phyloP scores from a whole-genome alignment of 177 flowering plant genomes.

The Vitis hybrid region DNA sequence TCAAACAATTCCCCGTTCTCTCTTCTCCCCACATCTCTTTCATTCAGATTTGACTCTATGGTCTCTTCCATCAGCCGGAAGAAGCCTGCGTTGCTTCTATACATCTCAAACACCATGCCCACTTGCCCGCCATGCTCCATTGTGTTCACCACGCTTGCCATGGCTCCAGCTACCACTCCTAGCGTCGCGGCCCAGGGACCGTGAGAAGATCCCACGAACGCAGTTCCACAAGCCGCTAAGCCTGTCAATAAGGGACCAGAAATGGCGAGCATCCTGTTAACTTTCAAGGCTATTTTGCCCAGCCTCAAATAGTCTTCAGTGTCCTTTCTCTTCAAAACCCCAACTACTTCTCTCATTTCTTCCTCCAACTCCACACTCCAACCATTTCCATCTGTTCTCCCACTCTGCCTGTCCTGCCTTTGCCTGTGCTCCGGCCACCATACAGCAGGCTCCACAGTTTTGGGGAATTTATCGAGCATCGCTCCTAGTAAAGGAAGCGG shows the following conservation, averaged over 20 bases:
- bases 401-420: neutral
- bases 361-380: constrained; percentile 50
- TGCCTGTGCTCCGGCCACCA: constrained; percentile 44
- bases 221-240: constrained; percentile 41
- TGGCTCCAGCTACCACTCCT: constrained; percentile 31
- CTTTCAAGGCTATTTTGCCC: constrained; percentile 37
- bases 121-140: constrained; percentile 66
- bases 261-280: constrained; percentile 42
- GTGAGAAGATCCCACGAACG: constrained; percentile 22
- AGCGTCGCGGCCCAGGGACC: constrained; percentile 28
- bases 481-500: constrained; percentile 53
- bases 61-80: constrained; percentile 33
- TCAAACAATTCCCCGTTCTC: constrained; percentile 45
- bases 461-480: constrained; percentile 56
- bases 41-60: constrained; percentile 27
- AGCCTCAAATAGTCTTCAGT: constrained; percentile 44
- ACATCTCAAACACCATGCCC: constrained; percentile 65
- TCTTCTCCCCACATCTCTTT: constrained; percentile 29
- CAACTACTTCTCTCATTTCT: constrained; percentile 43
- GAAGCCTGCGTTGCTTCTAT: constrained; percentile 45
- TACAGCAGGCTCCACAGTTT: constrained; percentile 38
- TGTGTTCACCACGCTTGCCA: constrained; percentile 38
- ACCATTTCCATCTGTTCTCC: constrained; percentile 17
- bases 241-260: constrained; percentile 45
- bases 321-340: constrained; percentile 41